phyloP scores from a whole-genome alignment of 1,139 yeast genomes.

The Eremothecium cymbalariae region DNA sequence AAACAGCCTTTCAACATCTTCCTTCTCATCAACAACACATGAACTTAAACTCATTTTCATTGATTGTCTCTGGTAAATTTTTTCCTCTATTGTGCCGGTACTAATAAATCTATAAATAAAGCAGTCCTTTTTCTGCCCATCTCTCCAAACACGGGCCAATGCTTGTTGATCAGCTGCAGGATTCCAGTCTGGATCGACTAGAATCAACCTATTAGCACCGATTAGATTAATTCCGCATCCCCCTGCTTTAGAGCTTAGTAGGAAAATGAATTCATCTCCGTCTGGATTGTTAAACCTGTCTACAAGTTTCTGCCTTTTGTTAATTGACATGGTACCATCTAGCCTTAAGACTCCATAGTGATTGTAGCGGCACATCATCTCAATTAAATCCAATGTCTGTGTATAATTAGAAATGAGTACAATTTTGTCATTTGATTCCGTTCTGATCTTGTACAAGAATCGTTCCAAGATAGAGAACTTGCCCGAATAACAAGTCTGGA shows the following conservation, averaged over 20 bases:
- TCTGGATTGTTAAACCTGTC: conserved; percentile 88
- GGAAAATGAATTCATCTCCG: conserved; percentile 77
- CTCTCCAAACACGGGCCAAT: conserved; percentile 97
- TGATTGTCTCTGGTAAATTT: conserved; percentile 93
- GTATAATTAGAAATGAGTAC: conserved; percentile 92
- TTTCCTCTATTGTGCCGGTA: conserved; percentile 94
- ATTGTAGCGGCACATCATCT: conserved; percentile 66
- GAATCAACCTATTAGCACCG: conserved; percentile 85
- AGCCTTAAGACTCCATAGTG: conserved; percentile 74
- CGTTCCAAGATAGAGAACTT: conserved; percentile 54
- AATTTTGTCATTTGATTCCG: conserved; percentile 86
- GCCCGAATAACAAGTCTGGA: conserved; percentile 51
- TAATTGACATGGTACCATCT: conserved; percentile 89
- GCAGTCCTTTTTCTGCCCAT: conserved; percentile 96
- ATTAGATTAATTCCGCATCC: conserved; percentile 97
- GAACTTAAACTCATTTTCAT: conserved; percentile 90
- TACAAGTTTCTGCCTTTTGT: conserved; percentile 87
- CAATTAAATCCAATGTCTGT: conserved; percentile 85
- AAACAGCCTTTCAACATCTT: conserved; percentile 87
- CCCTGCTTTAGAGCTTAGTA: conserved; percentile 93
- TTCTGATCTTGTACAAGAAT: conserved; percentile 65
- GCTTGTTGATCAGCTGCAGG: conserved; percentile 99
- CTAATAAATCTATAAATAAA: conserved; percentile 88
- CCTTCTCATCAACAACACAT: conserved; percentile 94
- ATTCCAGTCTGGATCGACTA: conserved; percentile 97